A percentile compares a stretch with the other conserved stretches of the same genome.
Evolutionary conservation across 768 basidiomycete genomes (phyloP).

Genomic region (Psilocybe cubensis): DNA sequence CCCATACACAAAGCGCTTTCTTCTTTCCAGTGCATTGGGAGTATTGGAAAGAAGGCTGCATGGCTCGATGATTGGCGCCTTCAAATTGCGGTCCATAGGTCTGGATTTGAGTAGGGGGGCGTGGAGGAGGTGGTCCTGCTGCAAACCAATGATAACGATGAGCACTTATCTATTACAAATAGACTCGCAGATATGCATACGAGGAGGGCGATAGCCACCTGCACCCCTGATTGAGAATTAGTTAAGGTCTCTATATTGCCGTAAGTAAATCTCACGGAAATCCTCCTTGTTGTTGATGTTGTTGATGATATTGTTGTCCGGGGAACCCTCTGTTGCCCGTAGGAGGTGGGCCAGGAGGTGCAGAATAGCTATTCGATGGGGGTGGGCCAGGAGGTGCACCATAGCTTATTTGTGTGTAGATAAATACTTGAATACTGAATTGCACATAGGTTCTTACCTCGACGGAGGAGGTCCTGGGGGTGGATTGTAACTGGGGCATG

Average conservation of each 20-base stretch:
- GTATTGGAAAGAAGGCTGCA: slow-evolving; percentile 79
- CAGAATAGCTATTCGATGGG: slow-evolving; percentile 12
- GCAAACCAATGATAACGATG: slow-evolving; percentile 3
- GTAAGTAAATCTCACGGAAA: slow-evolving; percentile 16
- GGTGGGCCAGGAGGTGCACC: slow-evolving; percentile 37
- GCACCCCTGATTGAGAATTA: slow-evolving; percentile 13
- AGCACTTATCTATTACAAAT: not conserved
- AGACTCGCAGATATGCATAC: not conserved
- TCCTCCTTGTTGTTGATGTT: slow-evolving; percentile 13
- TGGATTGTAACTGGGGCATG: slow-evolving; percentile 29
- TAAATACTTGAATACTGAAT: too few relatives aligned
- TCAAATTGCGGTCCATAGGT: slow-evolving; percentile 65
- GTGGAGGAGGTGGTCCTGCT: slow-evolving; percentile 49
- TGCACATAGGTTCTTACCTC: not conserved
- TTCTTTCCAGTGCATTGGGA: slow-evolving; percentile 88
- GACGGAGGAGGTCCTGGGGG: slow-evolving; percentile 26
- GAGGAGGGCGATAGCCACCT: slow-evolving; percentile 25
- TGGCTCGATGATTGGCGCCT: slow-evolving; percentile 43
- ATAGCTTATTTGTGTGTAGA: slow-evolving; percentile 24
- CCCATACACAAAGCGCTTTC: slow-evolving; percentile 81
- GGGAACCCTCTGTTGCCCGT: slow-evolving; percentile 37
- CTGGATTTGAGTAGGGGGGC: slow-evolving; percentile 61
- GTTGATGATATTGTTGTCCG: slow-evolving; percentile 45
- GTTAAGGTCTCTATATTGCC: not conserved
- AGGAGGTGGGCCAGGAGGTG: slow-evolving; percentile 31